These are phyloP conservation scores for Ploettnerulaceae sp. DNA, from an alignment of 2,329 filamentous ascomycete species.

Conservation along the genomic window DNA sequence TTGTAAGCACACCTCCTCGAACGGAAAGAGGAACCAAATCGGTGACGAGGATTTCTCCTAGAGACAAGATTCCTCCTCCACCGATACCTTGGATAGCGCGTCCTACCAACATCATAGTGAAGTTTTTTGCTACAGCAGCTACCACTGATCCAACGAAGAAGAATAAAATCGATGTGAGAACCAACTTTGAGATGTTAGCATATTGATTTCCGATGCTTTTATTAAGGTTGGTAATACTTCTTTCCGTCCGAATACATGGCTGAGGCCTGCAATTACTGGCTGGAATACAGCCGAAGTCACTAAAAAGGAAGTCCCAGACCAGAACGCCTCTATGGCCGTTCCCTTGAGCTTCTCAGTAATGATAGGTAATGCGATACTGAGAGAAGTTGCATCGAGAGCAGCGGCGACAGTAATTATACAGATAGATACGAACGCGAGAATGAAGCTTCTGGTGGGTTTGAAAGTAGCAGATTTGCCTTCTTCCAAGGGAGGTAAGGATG, in stretches of 20 bases:
- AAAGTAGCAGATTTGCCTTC: conserved; percentile 17
- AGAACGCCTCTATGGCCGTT: conserved; percentile 59
- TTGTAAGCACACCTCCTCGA: conserved; percentile 33
- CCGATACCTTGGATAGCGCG: conserved; percentile 46
- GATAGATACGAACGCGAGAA: conserved; percentile 28
- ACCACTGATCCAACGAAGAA: conserved; percentile 40
- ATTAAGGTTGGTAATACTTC: conserved; percentile 21
- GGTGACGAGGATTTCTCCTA: conserved; percentile 43
- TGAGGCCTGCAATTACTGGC: conserved; percentile 41
- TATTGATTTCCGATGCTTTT: not conserved
- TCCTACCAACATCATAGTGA: conserved; percentile 37
- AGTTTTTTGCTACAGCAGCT: conserved; percentile 35
- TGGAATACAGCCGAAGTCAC: conserved; percentile 59
- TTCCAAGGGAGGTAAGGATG: conserved; percentile 17
- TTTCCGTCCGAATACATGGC: conserved; percentile 40
- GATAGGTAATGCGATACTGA: conserved; percentile 55
- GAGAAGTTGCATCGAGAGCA: conserved; percentile 60
- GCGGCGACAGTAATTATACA: conserved; percentile 54
- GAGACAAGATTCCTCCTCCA: conserved; percentile 45
- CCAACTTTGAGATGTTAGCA: conserved; percentile 14
- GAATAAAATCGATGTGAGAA: conserved; percentile 28
- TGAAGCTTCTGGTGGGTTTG: conserved; percentile 24
- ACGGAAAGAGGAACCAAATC: conserved; percentile 42
- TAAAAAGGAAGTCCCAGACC: conserved; percentile 66
- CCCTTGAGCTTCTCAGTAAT: conserved; percentile 49